Conservation (phyloP, 164 flowering plant genomes). For the Annona squamosa region DNA sequence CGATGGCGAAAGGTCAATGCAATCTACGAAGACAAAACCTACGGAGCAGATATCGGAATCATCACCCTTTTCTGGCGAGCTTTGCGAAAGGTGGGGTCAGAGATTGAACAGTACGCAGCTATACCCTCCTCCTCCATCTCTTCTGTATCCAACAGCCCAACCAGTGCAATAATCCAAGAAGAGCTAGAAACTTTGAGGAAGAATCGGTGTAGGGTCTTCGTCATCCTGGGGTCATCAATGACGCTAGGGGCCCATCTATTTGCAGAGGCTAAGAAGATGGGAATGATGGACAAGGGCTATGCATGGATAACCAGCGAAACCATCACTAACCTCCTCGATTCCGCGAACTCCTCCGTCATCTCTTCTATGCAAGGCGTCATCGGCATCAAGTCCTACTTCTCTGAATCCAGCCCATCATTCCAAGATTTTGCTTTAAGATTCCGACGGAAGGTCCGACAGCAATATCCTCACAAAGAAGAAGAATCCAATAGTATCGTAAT, state of each 20-base stretch:
- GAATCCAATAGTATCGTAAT: background rate
- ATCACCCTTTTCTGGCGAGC: slow-evolving; percentile 17
- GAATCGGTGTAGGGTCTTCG: slow-evolving; percentile 11
- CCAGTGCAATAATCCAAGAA: background rate
- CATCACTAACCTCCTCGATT: slow-evolving; percentile 22
- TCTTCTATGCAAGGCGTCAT: slow-evolving; percentile 22
- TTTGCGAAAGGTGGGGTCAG: slow-evolving; percentile 1
- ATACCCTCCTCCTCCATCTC: slow-evolving; percentile 3
- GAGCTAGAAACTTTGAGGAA: slow-evolving; percentile 4
- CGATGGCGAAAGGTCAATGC: slow-evolving; percentile 31
- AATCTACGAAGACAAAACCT: slow-evolving; percentile 32
- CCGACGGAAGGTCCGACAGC: slow-evolving; percentile 5
- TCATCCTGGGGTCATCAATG: slow-evolving; percentile 3
- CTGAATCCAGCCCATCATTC: background rate
- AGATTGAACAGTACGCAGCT: slow-evolving; percentile 3
- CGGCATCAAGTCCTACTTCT: slow-evolving; percentile 14
- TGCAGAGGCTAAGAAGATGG: slow-evolving; percentile 7
- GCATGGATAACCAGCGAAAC: slow-evolving; percentile 34
- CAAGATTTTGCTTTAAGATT: slow-evolving; percentile 4
- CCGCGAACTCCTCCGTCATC: slow-evolving; percentile 8
- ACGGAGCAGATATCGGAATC: slow-evolving; percentile 15
- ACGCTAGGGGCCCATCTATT: slow-evolving; percentile 4
- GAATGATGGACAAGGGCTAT: slow-evolving; percentile 24
- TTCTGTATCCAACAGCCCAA: slow-evolving; percentile 1
- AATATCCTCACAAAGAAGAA: slow-evolving; percentile 14